phyloP scores from a whole-genome alignment of 352 stramenopile species.

The Phytophthora pseudosyringae region DNA sequence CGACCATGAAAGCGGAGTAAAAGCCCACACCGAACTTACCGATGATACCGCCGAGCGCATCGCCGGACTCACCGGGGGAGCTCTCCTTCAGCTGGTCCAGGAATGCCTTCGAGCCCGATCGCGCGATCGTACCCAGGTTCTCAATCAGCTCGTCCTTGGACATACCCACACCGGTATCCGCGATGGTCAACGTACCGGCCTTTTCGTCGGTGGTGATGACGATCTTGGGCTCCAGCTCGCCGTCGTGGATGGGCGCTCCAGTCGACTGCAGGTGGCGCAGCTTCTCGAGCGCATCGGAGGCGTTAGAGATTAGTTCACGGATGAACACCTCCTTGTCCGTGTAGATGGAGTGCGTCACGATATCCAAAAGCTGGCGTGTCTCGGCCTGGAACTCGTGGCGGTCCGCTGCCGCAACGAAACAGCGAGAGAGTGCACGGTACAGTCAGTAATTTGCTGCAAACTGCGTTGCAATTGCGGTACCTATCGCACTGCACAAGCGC shows the following conservation, averaged over 20 bases:
- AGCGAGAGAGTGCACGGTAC: neutral
- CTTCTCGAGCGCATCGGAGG: conserved; percentile 99
- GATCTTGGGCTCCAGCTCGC: conserved; percentile 96
- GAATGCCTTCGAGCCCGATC: conserved; percentile 97
- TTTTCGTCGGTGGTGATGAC: conserved; percentile 96
- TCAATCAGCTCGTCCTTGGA: conserved; percentile 96
- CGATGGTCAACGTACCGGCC: conserved; percentile 96
- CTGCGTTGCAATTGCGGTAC: neutral
- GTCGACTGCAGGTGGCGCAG: conserved; percentile 94
- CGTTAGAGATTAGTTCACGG: conserved; percentile 98
- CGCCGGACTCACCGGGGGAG: conserved; percentile 61
- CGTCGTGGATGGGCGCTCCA: conserved; percentile 68
- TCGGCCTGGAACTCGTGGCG: conserved; percentile 95
- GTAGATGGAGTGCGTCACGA: conserved; percentile 99
- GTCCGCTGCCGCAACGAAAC: conserved; percentile 43
- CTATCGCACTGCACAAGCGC: neutral
- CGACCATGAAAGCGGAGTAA: conserved; percentile 99
- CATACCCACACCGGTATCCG: conserved; percentile 99
- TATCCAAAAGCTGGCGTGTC: conserved; percentile 95
- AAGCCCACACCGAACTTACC: conserved; percentile 99
- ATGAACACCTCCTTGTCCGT: conserved; percentile 99
- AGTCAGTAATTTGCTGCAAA: conserved; percentile 6
- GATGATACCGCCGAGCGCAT: conserved; percentile 94
- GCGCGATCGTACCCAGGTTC: conserved; percentile 99
- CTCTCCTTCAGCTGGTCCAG: conserved; percentile 92